Base-by-base conservation (phyloP, 2,329 filamentous ascomycete genomes). In the Colletotrichum navitas region DNA sequence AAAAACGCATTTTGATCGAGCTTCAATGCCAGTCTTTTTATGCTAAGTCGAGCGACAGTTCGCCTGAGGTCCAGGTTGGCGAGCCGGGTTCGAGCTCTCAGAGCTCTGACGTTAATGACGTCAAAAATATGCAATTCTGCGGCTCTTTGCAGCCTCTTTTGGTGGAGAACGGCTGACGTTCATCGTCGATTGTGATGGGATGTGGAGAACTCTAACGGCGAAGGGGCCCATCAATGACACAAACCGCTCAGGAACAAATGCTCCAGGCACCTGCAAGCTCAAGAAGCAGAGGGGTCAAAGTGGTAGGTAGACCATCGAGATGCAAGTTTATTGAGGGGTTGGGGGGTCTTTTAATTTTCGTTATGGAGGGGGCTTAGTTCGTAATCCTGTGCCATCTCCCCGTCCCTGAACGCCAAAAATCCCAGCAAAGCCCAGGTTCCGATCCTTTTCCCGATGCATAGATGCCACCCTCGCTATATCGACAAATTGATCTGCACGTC, bases 21-120 rank as follows among this genome's bases (percentile, higher is more conserved):
- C 39, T 61, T 55, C 45, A 12, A 65, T 14, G 56, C 36, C 24
- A 18, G 21, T 54, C 61, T 71, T 66, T 66, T 54, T 62, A 73
- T 66, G 45, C 29, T 10, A 58, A 62, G n/a, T 39, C 47, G 41
- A 32, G 34, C 29, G 18, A 36, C n/a, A 8, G 21, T 16, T 41
- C 51, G 47, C 14, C 32, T n/a, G 45, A 51, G 45, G 45, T 47
- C 21, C 41, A 58, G 45, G 29, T 11, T 39, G 26, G 61, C 49
- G 32, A 12, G 21, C 32, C 52, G 59, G 29, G 56, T 10, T 16
- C 29, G 21, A 51, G 51, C 55, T 62, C 51, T 56, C 34, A 18
- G 45, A 34, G 43, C 54, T 59, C 72, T 74, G 72, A 74, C 70
- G 72, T 74, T 66, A 74, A 73, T 74, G 70, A 74, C 70, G 72